phyloP scores from a whole-genome alignment of 805 yeast genomes.

The Jamesozyma lodderae region DNA sequence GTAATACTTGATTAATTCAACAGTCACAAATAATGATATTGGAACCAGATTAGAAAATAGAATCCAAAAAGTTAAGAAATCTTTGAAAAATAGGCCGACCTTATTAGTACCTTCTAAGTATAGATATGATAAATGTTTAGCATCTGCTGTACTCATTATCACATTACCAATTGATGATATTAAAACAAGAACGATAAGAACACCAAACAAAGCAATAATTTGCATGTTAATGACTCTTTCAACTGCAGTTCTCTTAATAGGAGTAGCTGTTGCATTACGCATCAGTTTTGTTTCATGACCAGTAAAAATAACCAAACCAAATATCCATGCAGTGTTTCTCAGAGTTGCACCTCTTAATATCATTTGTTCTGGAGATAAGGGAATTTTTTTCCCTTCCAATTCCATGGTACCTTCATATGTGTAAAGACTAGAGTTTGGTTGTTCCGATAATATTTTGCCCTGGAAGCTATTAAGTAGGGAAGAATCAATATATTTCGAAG shows the following conservation, averaged over 20 bases:
- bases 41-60: slow-evolving; percentile 95
- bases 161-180: slow-evolving; percentile 87
- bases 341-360: slow-evolving; percentile 90
- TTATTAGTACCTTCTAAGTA: slow-evolving; percentile 59
- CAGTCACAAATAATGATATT: slow-evolving; percentile 90
- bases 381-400: slow-evolving; percentile 49
- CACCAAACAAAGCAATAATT: slow-evolving; percentile 76
- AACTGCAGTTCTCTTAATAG: slow-evolving; percentile 93
- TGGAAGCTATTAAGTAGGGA: slow-evolving; percentile 42
- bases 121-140: slow-evolving; percentile 51
- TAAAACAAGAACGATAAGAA: slow-evolving; percentile 64
- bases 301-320: slow-evolving; percentile 88
- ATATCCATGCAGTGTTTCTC: slow-evolving; percentile 90
- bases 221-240: slow-evolving; percentile 92
- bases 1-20: slow-evolving; percentile 88
- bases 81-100: slow-evolving; percentile 69
- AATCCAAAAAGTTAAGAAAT: slow-evolving; percentile 91
- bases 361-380: slow-evolving; percentile 85
- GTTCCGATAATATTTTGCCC: slow-evolving; percentile 72
- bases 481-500: slow-evolving; percentile 63
- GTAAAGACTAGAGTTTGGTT: slow-evolving; percentile 86
- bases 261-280: slow-evolving; percentile 98
- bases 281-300: slow-evolving; percentile 97
- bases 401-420: slow-evolving; percentile 83
- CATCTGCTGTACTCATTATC: slow-evolving; percentile 45